These are phyloP conservation scores for Phialophora verrucosa DNA, from an alignment of 2,329 filamentous ascomycete species.

Conservation along the genomic window DNA sequence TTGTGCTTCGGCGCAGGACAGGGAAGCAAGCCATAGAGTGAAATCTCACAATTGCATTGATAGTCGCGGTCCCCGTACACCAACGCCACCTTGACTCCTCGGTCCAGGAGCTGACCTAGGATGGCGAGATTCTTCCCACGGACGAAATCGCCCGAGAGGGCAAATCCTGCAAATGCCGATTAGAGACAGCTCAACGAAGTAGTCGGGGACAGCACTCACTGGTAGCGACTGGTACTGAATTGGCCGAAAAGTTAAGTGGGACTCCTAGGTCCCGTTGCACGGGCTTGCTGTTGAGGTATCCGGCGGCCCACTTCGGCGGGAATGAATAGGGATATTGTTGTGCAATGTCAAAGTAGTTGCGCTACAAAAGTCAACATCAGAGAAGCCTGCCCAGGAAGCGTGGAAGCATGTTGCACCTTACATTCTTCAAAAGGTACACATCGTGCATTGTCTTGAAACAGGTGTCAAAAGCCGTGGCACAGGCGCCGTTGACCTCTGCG, in stretches of 20 bases:
- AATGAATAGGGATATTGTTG: conserved; percentile 53
- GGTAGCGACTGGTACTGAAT: conserved; percentile 54
- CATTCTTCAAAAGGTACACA: conserved; percentile 2
- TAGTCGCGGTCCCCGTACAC: conserved; percentile 62
- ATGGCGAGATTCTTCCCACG: conserved; percentile 42
- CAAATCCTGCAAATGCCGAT: conserved; percentile 57
- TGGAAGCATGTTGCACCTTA: not conserved
- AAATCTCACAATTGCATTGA: conserved; percentile 14
- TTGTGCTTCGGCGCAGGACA: not conserved
- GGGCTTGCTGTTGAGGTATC: conserved; percentile 63
- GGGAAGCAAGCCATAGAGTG: not conserved
- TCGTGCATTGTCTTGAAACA: conserved; percentile 8
- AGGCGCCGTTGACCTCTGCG: not conserved
- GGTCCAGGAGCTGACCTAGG: conserved; percentile 56
- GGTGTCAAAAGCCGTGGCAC: conserved; percentile 4
- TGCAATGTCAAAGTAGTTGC: conserved; percentile 59
- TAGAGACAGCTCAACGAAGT: conserved; percentile 39
- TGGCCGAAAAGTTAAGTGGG: conserved; percentile 63
- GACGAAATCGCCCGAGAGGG: conserved; percentile 42
- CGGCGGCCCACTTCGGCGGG: conserved; percentile 51
- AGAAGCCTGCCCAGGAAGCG: not conserved
- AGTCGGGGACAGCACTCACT: conserved; percentile 27
- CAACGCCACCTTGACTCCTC: conserved; percentile 58
- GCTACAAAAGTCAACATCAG: conserved; percentile 1
- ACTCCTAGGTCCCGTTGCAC: conserved; percentile 65